Evolutionary conservation across 2,329 filamentous ascomycete species (phyloP), one percentile per base, ranked within the genome.

Genomic region (Cladosporium sp.): DNA sequence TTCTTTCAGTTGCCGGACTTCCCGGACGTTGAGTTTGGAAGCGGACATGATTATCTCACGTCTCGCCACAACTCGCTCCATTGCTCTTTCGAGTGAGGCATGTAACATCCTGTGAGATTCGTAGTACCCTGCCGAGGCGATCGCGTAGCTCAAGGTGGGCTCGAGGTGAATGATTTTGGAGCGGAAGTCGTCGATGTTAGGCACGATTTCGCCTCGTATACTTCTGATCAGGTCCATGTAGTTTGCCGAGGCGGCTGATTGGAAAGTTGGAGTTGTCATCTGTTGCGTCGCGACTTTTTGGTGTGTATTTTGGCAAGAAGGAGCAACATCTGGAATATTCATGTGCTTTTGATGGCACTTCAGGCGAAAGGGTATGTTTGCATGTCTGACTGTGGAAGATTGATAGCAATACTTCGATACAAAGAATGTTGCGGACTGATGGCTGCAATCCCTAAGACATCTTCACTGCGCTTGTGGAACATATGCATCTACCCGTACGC

Each of bases 221-320:
- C 54, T 56, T 6, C 19, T 20, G 30, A 56, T 28, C 17, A 56
- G 20, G 54, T 14, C n/a, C 30, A 56, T 56, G 42, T 56, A 56
- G 28, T 17, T 15, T 6, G 54, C 54, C 17, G 54, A 56, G 11
- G 54, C 34, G 6, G 54, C 40, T 28, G 7, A 40, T 11, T 45
- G 30, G 11, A 5, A 34, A 34, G 8, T 40, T 8, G 38, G 38
- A 19, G 15, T n/a, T 15, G 38, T 40, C 17, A 19, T n/a, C 7
- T 6, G 38, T 8, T 40, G 7, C 15, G 17, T 40, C 15, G 15
- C 6, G 38, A 17, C 7, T 34, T 34, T 40, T 17, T 17, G 38
- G 11, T n/a, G 38, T 12, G 15, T 40, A 14, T 15, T 40, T 40
- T 17, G 15, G 15, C 17, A 34, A 12, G 11, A 34, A 34, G 30